A percentile compares a stretch with the other conserved stretches of the same genome.
Conservation (phyloP, 345 rosid genomes). For the Corchorus olitorius region DNA sequence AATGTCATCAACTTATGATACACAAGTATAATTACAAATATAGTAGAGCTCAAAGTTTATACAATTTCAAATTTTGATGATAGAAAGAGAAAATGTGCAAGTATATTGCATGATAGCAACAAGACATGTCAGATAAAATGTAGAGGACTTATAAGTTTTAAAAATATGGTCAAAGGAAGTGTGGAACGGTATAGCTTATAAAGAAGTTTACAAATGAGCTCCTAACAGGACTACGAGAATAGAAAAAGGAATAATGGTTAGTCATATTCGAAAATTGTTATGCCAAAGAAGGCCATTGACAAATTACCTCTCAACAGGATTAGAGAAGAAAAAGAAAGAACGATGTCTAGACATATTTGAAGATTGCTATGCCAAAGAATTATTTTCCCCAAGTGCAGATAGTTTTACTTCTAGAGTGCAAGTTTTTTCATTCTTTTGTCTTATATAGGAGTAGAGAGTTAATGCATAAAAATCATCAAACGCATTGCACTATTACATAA, state of each 20-base stretch:
- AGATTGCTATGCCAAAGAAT: background rate
- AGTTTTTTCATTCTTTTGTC: background rate
- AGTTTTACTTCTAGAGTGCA: background rate
- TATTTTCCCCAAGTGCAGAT: background rate
- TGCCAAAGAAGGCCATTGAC: too few species aligned
- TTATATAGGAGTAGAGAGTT: background rate
- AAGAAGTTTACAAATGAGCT: too few species aligned
- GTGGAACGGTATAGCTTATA: background rate
- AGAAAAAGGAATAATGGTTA: too few species aligned
- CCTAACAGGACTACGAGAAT: too few species aligned
- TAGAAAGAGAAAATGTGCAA: background rate
- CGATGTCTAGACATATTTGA: too few species aligned
- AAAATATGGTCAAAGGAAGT: background rate
- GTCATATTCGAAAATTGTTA: too few species aligned
- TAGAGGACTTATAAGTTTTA: background rate
- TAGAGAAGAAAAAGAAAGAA: too few species aligned
- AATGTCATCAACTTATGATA: conserved; percentile 3
- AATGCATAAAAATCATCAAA: background rate
- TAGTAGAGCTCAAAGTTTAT: background rate
- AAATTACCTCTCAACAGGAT: too few species aligned
- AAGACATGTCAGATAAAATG: background rate
- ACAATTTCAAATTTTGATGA: background rate
- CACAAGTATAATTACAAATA: conserved; percentile 4
- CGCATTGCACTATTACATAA: too few species aligned
- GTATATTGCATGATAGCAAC: background rate